Base-by-base conservation (phyloP, 345 rosid species). In the Acer saccharum region DNA sequence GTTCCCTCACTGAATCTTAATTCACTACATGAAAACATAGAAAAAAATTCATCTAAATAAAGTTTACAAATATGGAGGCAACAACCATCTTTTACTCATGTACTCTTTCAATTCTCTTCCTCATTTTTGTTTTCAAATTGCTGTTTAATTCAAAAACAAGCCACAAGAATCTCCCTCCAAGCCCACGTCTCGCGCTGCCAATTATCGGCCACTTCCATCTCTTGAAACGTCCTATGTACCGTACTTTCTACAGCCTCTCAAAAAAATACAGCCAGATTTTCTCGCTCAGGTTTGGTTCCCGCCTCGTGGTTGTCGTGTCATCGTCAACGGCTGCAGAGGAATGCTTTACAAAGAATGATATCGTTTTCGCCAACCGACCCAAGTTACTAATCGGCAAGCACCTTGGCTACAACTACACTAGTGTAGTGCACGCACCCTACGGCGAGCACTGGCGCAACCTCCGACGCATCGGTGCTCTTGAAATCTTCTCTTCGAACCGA, bases 401-500 rank as follows among this genome's bases (percentile, higher is more conserved):
- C 80, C 3, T 91, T 8, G 81, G 80, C 17, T 91, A 89, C 78
- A 78, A 88, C 77, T 18, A 69, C 67, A 84, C 88, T 18, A 75
- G 75, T n/a, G 44, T 90, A 0, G 27, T 20, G 14, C 48, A 82
- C 0, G 74, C 88, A 1, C 71, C 87, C 14, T 89, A 92, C 64
- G 97, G 92, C 1, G 90, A 92, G 16, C 92, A 85, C 35, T 92
- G 94, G 91, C 89, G 94, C 54, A 88, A 86, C 86, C 90, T 92
- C 55, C 90, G 92, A 27, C 86, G 86, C 17, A 76, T 89, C 21
- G 62, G 83, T 66, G 69, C 88, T 61, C 69, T 71, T 1, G 90
- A 90, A 58, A 80, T 92, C 78, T 85, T 92, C 71, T 89, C 94
- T 10, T 20, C 91, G 0, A 58, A 66, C 70, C 93, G 94, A 12